Evolutionary conservation across 305 asterid genomes (phyloP), one percentile per base, ranked within the genome.

Genomic region (Ilex paraguariensis): DNA sequence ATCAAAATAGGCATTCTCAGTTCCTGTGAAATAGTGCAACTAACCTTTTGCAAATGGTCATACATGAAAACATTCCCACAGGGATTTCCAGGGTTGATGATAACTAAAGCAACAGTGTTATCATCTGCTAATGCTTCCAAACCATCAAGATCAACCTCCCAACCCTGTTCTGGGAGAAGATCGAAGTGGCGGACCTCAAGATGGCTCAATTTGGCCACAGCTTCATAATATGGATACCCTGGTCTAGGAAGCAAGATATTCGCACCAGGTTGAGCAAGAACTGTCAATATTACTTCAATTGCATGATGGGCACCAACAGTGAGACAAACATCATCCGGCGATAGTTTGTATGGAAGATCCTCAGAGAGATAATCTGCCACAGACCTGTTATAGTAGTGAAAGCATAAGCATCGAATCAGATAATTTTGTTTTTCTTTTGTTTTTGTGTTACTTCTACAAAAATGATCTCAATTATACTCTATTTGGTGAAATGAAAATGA

Each of bases 81-180:
- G 33, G 96, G 96, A 73, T 85, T 88, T 13, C 94, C 96, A 0
- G 96, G 94, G 67, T 88, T 85, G 69, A 81, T 66, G 4, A 85
- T 68, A 66, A 80, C 89, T 70, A 88, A 75, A 6, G 91, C 94
- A 63, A 88, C 80, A 6, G 96, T 83, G 12, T 70, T 84, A 40
- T 82, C 85, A 69, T 88, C 87, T 3, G 87, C 94, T 48, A 83
- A 73, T 56, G 74, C 59, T 63, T 73, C 71, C 46, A 77, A 12
- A 44, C 68, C 64, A 46, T 63, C 17, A 3, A 70, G 65, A 49
- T 77, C 79, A 39, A 73, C 75, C 61, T 77, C 76, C 82, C 82
- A 73, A 14, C 56, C 69, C 36, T 63, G 67, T 17, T 73, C 66
- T 11, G 74, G 69, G 39, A 77, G 66, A 69, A 77, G 82, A 73